Conservation (phyloP, 345 rosid genomes). For the Dipteronia dyeriana region DNA sequence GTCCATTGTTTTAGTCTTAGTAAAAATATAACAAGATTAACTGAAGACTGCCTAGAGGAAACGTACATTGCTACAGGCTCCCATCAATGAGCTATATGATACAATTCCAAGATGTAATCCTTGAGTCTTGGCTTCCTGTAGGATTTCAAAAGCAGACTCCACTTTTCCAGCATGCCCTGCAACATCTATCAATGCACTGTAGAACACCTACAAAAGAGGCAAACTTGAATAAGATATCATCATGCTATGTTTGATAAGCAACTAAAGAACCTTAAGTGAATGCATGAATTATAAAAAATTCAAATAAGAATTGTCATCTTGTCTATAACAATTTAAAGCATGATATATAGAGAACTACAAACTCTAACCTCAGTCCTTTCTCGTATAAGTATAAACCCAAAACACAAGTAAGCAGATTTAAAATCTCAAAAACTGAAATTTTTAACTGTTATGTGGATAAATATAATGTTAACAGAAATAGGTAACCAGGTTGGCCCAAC, state of each 20-base stretch:
- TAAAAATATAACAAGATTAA: background rate
- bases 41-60: constrained; percentile 8
- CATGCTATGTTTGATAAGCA: background rate
- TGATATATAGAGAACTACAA: background rate
- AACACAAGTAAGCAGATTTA: background rate
- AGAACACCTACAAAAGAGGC: constrained; percentile 60
- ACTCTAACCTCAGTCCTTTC: background rate
- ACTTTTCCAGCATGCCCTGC: constrained; percentile 87
- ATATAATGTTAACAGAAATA: background rate
- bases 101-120: constrained; percentile 68
- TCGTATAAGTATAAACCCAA: background rate
- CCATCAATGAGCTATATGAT: constrained; percentile 95
- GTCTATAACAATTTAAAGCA: background rate
- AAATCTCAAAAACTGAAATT: constrained; percentile 8
- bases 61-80: constrained; percentile 96
- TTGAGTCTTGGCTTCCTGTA: constrained; percentile 61
- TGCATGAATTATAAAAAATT: background rate
- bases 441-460: constrained; percentile 1
- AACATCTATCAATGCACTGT: constrained; percentile 83
- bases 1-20: background rate
- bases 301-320: background rate
- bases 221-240: constrained; percentile 15
- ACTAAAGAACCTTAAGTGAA: background rate
- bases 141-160: constrained; percentile 72
- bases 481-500: background rate